Evolutionary conservation across 441 rosid genomes (phyloP).

Genomic region (Metrosideros polymorpha): DNA sequence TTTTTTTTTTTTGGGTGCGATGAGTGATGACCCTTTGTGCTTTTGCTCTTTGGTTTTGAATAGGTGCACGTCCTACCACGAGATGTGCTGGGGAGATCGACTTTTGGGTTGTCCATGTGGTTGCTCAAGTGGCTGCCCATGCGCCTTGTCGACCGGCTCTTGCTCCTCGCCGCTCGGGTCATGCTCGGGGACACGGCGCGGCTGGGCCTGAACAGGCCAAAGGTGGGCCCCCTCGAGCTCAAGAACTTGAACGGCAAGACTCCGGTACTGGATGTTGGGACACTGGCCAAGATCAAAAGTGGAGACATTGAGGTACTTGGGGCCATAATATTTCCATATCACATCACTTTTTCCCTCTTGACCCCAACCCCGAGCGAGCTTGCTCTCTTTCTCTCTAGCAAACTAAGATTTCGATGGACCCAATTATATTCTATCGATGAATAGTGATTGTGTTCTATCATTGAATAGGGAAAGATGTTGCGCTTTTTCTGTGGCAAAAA

Average conservation of each 20-base stretch:
- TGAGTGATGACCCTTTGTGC: neutral
- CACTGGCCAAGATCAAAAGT: slow-evolving; percentile 46
- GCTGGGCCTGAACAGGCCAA: slow-evolving; percentile 46
- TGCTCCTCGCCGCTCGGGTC: slow-evolving; percentile 43
- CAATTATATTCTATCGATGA: neutral
- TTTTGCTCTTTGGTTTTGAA: neutral
- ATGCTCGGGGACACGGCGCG: slow-evolving; percentile 49
- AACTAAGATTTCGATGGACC: slow-evolving; percentile 11
- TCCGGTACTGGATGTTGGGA: slow-evolving; percentile 55
- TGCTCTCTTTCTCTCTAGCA: neutral
- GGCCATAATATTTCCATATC: neutral
- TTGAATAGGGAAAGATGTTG: neutral
- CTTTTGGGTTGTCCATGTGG: slow-evolving; percentile 80
- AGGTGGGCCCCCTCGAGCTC: slow-evolving; percentile 46
- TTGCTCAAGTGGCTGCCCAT: slow-evolving; percentile 68
- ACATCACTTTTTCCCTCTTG: slow-evolving; percentile 2
- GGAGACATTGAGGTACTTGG: slow-evolving; percentile 46
- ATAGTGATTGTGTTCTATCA: neutral
- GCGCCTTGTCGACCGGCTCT: slow-evolving; percentile 47
- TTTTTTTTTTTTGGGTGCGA: neutral
- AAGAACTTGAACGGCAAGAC: slow-evolving; percentile 56
- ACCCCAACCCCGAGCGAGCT: neutral
- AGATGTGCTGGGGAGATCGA: slow-evolving; percentile 68
- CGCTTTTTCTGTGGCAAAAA: neutral
- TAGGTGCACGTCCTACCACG: slow-evolving; percentile 79